A percentile compares a stretch with the other conserved stretches of the same genome.
These are phyloP conservation scores for Sisymbrium irio DNA, from an alignment of 345 rosid species.

Conservation along the genomic window DNA sequence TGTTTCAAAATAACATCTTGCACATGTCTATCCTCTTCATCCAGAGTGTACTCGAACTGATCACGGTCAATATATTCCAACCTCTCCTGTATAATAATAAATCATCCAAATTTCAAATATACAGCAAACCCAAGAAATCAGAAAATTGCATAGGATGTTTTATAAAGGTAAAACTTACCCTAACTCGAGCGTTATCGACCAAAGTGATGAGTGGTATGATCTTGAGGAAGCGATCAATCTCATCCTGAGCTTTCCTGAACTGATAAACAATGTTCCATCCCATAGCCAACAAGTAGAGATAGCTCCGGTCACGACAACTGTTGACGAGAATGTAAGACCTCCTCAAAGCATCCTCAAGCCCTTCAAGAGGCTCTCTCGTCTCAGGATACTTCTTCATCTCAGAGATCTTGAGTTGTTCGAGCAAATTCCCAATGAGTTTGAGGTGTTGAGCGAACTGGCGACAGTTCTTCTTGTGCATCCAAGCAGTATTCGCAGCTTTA, in stretches of 20 bases:
- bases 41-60: slow-evolving; percentile 86
- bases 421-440: slow-evolving; percentile 83
- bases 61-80: slow-evolving; percentile 82
- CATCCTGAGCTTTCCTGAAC: slow-evolving; percentile 89
- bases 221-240: slow-evolving; percentile 90
- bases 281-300: slow-evolving; percentile 93
- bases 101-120: not conserved
- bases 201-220: slow-evolving; percentile 92
- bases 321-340: slow-evolving; percentile 78
- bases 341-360: slow-evolving; percentile 89
- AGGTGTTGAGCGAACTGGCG: slow-evolving; percentile 90
- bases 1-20: slow-evolving; percentile 76
- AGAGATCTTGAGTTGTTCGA: slow-evolving; percentile 84
- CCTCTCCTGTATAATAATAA: slow-evolving; percentile 63
- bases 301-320: slow-evolving; percentile 90
- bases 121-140: not conserved
- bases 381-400: slow-evolving; percentile 93
- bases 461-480: slow-evolving; percentile 98
- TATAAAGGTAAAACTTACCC: slow-evolving; percentile 45
- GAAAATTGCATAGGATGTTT: not conserved
- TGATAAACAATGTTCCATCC: slow-evolving; percentile 99
- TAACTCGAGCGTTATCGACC: slow-evolving; percentile 89
- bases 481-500: slow-evolving; percentile 79
- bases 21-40: slow-evolving; percentile 87
- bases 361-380: slow-evolving; percentile 95